A percentile compares a stretch with the other conserved stretches of the same genome.
phyloP scores from a whole-genome alignment of 371 early-diverging fungal species.

The Mucor plumbeus region DNA sequence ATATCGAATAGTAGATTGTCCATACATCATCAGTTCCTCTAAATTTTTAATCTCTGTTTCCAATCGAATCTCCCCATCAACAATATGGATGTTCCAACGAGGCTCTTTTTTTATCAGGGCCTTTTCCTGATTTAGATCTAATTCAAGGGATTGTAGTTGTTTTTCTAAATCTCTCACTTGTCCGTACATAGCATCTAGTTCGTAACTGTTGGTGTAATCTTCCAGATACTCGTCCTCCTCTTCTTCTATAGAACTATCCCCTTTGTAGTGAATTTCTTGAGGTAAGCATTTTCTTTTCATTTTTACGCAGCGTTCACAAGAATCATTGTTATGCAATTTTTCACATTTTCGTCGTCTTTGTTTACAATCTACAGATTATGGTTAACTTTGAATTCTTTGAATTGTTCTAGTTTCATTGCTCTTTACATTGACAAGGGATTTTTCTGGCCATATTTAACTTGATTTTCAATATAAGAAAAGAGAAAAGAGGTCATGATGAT shows the following conservation, averaged over 20 bases:
- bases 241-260: constrained; percentile 17
- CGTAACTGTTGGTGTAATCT: not conserved
- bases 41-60: constrained; percentile 12
- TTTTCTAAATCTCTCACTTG: constrained; percentile 18
- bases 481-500: not conserved
- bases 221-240: constrained; percentile 14
- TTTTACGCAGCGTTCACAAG: constrained; percentile 27
- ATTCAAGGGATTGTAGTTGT: constrained; percentile 16
- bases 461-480: not conserved
- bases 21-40: constrained; percentile 21
- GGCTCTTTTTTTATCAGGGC: constrained; percentile 20
- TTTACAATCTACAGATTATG: constrained; percentile 21
- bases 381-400: not conserved
- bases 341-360: constrained; percentile 31
- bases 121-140: constrained; percentile 12
- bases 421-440: constrained; percentile 27
- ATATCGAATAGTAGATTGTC: constrained; percentile 18
- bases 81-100: constrained; percentile 11
- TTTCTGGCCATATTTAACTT: constrained; percentile 22
- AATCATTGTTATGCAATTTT: constrained; percentile 9
- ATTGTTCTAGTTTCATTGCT: not conserved
- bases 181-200: constrained; percentile 7
- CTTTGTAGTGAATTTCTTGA: constrained; percentile 1
- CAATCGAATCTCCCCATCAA: constrained; percentile 11
- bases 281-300: constrained; percentile 21